These are phyloP conservation scores for Mucuna pruriens DNA, from an alignment of 306 rosid genomes.

Conservation along the genomic window DNA sequence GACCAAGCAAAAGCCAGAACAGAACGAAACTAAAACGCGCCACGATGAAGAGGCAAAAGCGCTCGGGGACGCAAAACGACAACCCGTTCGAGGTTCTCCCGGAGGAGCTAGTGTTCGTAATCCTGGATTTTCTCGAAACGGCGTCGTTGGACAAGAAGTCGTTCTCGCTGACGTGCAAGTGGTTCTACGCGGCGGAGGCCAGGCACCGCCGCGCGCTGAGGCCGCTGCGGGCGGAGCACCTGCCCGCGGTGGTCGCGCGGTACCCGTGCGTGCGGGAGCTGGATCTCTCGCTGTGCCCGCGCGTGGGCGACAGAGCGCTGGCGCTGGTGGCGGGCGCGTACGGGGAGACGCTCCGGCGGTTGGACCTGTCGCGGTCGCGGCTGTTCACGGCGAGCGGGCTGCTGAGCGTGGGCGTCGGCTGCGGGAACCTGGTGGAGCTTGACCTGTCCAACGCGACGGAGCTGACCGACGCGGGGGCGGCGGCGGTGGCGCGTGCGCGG, in stretches of 20 bases:
- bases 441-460: conserved; percentile 85
- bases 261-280: conserved; percentile 49
- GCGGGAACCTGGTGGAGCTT: conserved; percentile 69
- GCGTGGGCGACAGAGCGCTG: conserved; percentile 57
- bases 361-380: conserved; percentile 78
- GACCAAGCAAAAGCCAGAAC: too few relatives aligned
- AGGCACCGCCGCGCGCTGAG: conserved; percentile 70
- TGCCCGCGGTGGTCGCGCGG: conserved; percentile 56
- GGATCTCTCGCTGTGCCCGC: conserved; percentile 79
- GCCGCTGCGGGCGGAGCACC: conserved; percentile 69
- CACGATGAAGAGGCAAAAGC: conserved; percentile 55
- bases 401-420: conserved; percentile 46
- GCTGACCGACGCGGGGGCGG: conserved; percentile 65
- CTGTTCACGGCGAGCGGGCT: conserved; percentile 70
- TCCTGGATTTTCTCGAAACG: conserved; percentile 66
- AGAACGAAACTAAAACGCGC: background rate
- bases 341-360: conserved; percentile 48
- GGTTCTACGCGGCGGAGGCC: conserved; percentile 59
- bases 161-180: conserved; percentile 51
- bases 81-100: conserved; percentile 65
- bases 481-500: conserved; percentile 74
- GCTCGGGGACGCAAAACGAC: background rate
- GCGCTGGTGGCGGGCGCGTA: conserved; percentile 49
- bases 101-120: conserved; percentile 70
- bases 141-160: conserved; percentile 62